Evolutionary conservation across 306 rosid genomes (phyloP).

Genomic region (Castanea sativa): DNA sequence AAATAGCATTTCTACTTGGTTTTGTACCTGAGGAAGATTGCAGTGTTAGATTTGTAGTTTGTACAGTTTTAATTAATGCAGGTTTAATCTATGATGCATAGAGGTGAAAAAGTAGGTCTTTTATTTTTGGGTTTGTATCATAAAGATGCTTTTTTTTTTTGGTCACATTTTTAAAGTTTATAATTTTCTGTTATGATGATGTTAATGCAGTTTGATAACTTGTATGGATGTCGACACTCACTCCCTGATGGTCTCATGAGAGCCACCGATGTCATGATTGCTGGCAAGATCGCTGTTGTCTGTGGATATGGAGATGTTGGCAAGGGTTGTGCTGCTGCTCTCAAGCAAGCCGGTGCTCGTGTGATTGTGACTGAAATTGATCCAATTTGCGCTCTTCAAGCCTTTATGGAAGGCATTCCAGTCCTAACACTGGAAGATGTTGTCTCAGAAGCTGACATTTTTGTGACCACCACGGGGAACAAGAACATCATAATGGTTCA

Average conservation of each 20-base stretch:
- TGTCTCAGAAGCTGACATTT: slow-evolving; percentile 70
- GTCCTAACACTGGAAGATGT: slow-evolving; percentile 64
- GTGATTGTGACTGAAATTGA: slow-evolving; percentile 90
- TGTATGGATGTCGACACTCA: slow-evolving; percentile 99
- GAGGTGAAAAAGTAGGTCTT: no score
- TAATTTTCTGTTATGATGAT: no score
- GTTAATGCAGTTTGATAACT: slow-evolving; percentile 74
- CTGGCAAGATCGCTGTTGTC: slow-evolving; percentile 83
- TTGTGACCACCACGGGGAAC: slow-evolving; percentile 87
- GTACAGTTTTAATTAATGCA: no score
- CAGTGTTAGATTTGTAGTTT: no score
- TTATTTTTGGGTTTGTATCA: no score
- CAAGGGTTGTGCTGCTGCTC: slow-evolving; percentile 91
- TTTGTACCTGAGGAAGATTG: no score
- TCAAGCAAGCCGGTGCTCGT: slow-evolving; percentile 95
- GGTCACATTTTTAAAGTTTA: no score
- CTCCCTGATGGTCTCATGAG: slow-evolving; percentile 98
- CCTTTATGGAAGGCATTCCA: slow-evolving; percentile 88
- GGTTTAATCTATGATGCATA: no score
- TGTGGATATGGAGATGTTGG: slow-evolving; percentile 96
- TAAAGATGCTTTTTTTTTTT: no score
- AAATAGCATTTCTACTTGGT: no score
- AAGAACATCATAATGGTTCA: background rate
- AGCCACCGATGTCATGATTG: slow-evolving; percentile 96
- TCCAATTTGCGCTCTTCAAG: slow-evolving; percentile 96